Base-by-base conservation (phyloP, 345 rosid species). In the Adansonia digitata region DNA sequence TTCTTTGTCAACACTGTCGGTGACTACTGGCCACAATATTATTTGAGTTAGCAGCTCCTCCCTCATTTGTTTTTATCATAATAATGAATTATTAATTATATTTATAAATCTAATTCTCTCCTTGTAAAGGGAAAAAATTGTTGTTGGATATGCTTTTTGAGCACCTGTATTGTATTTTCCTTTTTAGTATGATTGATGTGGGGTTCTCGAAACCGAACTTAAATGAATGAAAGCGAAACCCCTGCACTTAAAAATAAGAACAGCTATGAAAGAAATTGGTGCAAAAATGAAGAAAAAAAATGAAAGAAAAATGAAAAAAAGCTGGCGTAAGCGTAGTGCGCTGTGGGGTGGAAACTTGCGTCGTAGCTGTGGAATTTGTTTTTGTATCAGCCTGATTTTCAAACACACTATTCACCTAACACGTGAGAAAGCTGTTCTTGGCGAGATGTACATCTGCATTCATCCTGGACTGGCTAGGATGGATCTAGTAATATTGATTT, bases 371-470 rank as follows among this genome's bases (percentile, higher is more conserved):
- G 39, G 74, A 59, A 37, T 78, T n/a, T n/a, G n/a, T 73, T 80
- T 49, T 74, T 20, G 14, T 63, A 57, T 61, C 24, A 48, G 75
- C 15, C 51, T 27, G 5, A 0, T 4, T 83, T 64, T 75, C 74
- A 75, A 76, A 72, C 71, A 62, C 52, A 49, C 37, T 3, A 24
- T 72, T 52, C 42, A 77, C 83, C 83, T 75, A 80, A 84, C 82
- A 82, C 70, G 56, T 65, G 83, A 73, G 42, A 39, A 61, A 60
- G 40, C 42, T 31, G 42, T 2, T 59, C 31, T 59, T 59, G 37
- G 63, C 29, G 63, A 26, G 63, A 59, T 59, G 29, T 53, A 52
- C 57, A 24, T 53, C 59, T 53, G 9, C 26, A 53, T 11, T 1
- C n/a, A n/a, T n/a, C n/a, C n/a, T n/a, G 11, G 46, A 42, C 46